Evolutionary conservation across 345 rosid species (phyloP).

Genomic region (Pelargonium nanum): DNA sequence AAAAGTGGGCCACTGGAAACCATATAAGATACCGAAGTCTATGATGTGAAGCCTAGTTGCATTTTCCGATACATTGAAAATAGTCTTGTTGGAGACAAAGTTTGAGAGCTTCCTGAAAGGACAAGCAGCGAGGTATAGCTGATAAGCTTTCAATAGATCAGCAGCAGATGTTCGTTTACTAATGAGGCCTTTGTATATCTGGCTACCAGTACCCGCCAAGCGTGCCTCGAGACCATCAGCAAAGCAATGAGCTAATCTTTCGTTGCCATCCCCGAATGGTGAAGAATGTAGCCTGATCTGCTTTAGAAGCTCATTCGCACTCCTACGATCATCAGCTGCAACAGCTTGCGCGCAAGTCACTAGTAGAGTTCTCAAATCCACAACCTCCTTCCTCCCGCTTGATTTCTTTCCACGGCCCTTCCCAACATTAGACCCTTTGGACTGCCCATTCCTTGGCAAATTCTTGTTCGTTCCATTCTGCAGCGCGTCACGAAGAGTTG

Average conservation of each 20-base stretch:
- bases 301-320: constrained; percentile 27
- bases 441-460: constrained; percentile 16
- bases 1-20: constrained; percentile 78
- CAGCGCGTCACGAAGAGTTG: constrained; percentile 26
- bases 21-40: constrained; percentile 51
- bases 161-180: constrained; percentile 33
- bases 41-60: constrained; percentile 39
- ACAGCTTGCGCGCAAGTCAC: constrained; percentile 53
- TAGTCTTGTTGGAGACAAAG: constrained; percentile 40
- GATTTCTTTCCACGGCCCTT: constrained; percentile 30
- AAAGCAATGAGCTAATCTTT: constrained; percentile 34
- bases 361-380: constrained; percentile 45
- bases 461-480: constrained; percentile 21
- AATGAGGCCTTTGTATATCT: constrained; percentile 21
- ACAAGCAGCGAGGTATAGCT: constrained; percentile 34
- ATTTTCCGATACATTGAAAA: constrained; percentile 34
- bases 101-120: constrained; percentile 39
- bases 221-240: constrained; percentile 40
- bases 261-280: constrained; percentile 36
- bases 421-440: constrained; percentile 22
- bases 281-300: constrained; percentile 42
- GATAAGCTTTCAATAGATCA: constrained; percentile 43
- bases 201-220: constrained; percentile 38
- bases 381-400: constrained; percentile 26
- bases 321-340: constrained; percentile 29